Base-by-base conservation (phyloP, 805 yeast genomes). In the Saccharomycopsis oosterbeekiorum region DNA sequence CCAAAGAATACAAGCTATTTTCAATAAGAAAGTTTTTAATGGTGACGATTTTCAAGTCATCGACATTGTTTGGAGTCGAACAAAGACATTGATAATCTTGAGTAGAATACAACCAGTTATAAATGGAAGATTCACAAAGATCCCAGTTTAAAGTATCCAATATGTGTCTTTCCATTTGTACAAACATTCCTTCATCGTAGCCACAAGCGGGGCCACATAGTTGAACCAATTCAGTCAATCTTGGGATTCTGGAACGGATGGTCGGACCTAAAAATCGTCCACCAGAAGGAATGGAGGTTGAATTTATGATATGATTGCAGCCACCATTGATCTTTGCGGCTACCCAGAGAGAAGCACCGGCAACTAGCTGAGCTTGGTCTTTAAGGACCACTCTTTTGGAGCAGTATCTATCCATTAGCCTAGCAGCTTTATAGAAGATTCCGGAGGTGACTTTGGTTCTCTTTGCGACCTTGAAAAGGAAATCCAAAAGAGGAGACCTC, bases 331-430 rank as follows among this genome's bases (percentile, higher is more conserved):
- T 79, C 71, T 93, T 93, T 29, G 97, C 85, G 1, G 97, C 89
- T 39, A 93, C 80, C 97, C 98, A 93, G 41, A 93, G 75, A 64
- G 97, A 89, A 4, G 97, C 89, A 64, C 96, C 88, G 39, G 96
- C 90, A 11, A 93, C 93, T 59, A 93, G 78, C 73, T 92, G 97
- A 64, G 89, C 85, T 73, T 92, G 98, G 62, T 88, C 92, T 66
- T 85, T 82, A 65, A 88, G 80, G 0, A 92, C 94, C 8, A 91
- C 84, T 67, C 98, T 79, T 68, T 85, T 87, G 59, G 96, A 87
- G 70, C 96, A 88, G 75, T 93, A 93, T 64, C 97, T 82, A 72
- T 93, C 99, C 64, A 93, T 88, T 59, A 92, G 78, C 67, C 86
- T 84, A 47, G 86, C 83, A 0, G 87, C 84, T 70, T 84, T 76